These are phyloP conservation scores for Farysia itapuensis DNA, from an alignment of 1,284 basidiomycete species.

Conservation along the genomic window DNA sequence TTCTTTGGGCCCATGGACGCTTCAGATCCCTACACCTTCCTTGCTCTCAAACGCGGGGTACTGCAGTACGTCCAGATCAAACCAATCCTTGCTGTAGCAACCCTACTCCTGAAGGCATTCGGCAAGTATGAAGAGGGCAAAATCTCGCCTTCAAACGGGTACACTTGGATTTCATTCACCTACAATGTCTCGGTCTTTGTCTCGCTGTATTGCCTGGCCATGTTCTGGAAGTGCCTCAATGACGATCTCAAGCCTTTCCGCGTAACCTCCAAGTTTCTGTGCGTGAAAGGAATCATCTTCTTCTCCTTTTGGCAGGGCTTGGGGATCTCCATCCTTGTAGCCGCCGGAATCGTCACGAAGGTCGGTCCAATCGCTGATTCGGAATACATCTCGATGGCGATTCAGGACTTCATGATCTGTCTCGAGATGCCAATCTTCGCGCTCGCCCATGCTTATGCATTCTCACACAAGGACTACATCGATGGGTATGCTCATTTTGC, in stretches of 20 bases:
- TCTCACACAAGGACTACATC: conserved; percentile 61
- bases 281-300: conserved; percentile 90
- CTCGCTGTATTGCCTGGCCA: conserved; percentile 58
- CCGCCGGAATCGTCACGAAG: conserved; percentile 72
- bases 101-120: conserved; percentile 79
- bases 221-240: conserved; percentile 56
- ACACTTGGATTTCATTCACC: conserved; percentile 68
- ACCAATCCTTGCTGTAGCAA: conserved; percentile 80
- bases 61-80: conserved; percentile 98
- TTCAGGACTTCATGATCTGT: conserved; percentile 68
- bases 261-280: conserved; percentile 71
- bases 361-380: conserved; percentile 76
- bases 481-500: conserved; percentile 41
- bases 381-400: conserved; percentile 63
- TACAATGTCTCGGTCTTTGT: conserved; percentile 65
- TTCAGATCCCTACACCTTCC: conserved; percentile 74
- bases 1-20: conserved; percentile 52
- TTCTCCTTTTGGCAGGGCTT: conserved; percentile 95
- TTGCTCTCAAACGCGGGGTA: conserved; percentile 91
- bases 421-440: conserved; percentile 98
- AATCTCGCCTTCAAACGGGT: conserved; percentile 81
- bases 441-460: conserved; percentile 85
- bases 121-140: conserved; percentile 87
- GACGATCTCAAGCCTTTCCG: conserved; percentile 52
- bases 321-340: conserved; percentile 81